Conservation (phyloP, 495 filamentous ascomycete species). For the Aspergillus coremiiformis region DNA sequence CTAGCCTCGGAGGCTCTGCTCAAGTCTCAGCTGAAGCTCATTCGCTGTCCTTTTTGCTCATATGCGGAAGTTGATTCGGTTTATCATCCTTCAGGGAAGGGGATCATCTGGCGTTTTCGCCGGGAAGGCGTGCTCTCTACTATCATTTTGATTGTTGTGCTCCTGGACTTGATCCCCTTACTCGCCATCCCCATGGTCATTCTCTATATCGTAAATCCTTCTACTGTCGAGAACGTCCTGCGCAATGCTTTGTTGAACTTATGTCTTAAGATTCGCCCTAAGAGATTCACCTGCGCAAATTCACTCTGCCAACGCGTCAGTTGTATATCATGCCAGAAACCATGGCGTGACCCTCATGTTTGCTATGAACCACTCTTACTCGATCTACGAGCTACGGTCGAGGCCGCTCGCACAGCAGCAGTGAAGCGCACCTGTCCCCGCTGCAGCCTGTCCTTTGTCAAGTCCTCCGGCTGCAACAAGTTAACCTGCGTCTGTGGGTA, state of each 20-base stretch:
- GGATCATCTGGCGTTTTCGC: constrained; percentile 41
- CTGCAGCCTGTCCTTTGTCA: constrained; percentile 86
- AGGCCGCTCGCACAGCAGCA: constrained; percentile 83
- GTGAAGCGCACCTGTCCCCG: constrained; percentile 92
- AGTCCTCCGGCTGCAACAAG: constrained; percentile 90
- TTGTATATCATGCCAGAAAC: constrained; percentile 65
- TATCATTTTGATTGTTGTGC: constrained; percentile 27
- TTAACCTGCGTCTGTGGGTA: constrained; percentile 96
- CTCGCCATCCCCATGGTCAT: constrained; percentile 43
- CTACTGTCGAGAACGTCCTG: constrained; percentile 35
- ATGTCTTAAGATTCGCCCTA: constrained; percentile 55
- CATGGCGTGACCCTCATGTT: constrained; percentile 60
- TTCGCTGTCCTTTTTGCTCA: constrained; percentile 82
- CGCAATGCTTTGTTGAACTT: constrained; percentile 52
- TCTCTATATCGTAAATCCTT: constrained; percentile 32
- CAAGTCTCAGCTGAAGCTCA: constrained; percentile 62
- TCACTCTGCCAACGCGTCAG: constrained; percentile 58
- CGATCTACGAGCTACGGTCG: constrained; percentile 77
- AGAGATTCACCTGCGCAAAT: constrained; percentile 66
- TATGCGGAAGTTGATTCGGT: constrained; percentile 85
- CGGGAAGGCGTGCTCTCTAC: constrained; percentile 39
- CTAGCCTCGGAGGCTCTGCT: constrained; percentile 64
- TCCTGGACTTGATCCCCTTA: constrained; percentile 47
- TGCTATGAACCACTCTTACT: constrained; percentile 57
- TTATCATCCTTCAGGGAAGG: constrained; percentile 48